Evolutionary conservation across 1,284 basidiomycete genomes (phyloP).

Genomic region (Vanrija sp.): DNA sequence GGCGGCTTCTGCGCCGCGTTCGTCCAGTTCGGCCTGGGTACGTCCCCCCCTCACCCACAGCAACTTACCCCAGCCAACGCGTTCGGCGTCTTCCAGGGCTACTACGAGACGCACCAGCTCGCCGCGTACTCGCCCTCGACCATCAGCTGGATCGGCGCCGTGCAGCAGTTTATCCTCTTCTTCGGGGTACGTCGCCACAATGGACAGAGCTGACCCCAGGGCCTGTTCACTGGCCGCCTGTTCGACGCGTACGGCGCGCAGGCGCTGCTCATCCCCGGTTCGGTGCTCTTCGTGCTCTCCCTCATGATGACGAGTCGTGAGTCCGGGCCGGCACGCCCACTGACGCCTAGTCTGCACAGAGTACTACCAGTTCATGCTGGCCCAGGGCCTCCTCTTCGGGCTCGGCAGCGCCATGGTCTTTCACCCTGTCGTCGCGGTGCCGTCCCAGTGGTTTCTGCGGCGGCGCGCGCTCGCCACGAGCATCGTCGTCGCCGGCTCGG

Average conservation of each 20-base stretch:
- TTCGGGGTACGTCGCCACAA: conserved; percentile 4
- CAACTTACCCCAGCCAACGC: conserved; percentile 17
- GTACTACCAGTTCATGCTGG: conserved; percentile 56
- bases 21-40: conserved; percentile 2
- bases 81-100: conserved; percentile 27
- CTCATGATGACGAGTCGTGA: conserved; percentile 29
- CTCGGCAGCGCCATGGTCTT: conserved; percentile 51
- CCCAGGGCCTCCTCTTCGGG: conserved; percentile 24
- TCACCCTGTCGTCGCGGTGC: conserved; percentile 52
- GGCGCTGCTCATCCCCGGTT: conserved; percentile 51
- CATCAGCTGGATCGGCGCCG: conserved; percentile 3
- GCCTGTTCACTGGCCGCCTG: conserved; percentile 23
- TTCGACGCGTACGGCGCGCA: conserved; percentile 29
- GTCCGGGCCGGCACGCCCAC: no score
- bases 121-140: background rate
- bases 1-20: conserved; percentile 2
- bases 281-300: conserved; percentile 51
- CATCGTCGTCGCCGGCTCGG: conserved; percentile 30
- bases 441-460: conserved; percentile 54
- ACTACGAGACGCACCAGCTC: conserved; percentile 25
- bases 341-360: conserved; percentile 51
- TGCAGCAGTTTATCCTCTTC: conserved; percentile 6
- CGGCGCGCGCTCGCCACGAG: conserved; percentile 31
- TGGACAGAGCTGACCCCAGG: conserved; percentile 32
- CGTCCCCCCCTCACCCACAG: background rate